Conservation (phyloP, 2,329 filamentous ascomycete species). For the Salinomyces thailandicus region DNA sequence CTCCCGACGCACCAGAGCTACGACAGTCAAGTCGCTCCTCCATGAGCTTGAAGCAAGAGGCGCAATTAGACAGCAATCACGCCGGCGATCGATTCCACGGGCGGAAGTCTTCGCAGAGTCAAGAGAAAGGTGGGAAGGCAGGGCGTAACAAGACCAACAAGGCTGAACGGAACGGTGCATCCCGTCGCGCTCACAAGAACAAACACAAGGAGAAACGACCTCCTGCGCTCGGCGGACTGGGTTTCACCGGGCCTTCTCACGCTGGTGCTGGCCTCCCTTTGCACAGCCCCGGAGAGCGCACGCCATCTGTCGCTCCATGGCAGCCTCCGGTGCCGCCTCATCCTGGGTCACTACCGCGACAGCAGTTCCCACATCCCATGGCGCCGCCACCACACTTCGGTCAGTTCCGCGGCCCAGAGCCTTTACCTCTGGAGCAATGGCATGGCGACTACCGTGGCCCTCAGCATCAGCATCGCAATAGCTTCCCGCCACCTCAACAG, state of each 20-base stretch:
- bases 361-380: constrained; percentile 1
- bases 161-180: constrained; percentile 1
- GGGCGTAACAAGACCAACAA: not conserved
- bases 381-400: not conserved
- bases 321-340: not conserved
- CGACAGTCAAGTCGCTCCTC: not conserved
- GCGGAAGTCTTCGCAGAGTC: not conserved
- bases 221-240: not conserved
- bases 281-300: not conserved
- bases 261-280: not conserved
- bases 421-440: not conserved
- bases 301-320: not conserved
- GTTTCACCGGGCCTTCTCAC: not conserved
- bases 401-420: not conserved
- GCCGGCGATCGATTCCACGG: not conserved
- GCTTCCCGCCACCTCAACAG: constrained; percentile 6
- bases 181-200: constrained; percentile 1
- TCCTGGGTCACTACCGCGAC: not conserved
- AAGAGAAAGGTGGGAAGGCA: not conserved
- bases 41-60: not conserved
- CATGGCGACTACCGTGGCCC: not conserved
- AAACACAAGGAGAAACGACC: not conserved
- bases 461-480: constrained; percentile 9
- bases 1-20: not conserved
- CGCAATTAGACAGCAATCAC: not conserved